Base-by-base conservation (phyloP, 1,284 basidiomycete genomes). In the Apiotrichum gamsii region DNA sequence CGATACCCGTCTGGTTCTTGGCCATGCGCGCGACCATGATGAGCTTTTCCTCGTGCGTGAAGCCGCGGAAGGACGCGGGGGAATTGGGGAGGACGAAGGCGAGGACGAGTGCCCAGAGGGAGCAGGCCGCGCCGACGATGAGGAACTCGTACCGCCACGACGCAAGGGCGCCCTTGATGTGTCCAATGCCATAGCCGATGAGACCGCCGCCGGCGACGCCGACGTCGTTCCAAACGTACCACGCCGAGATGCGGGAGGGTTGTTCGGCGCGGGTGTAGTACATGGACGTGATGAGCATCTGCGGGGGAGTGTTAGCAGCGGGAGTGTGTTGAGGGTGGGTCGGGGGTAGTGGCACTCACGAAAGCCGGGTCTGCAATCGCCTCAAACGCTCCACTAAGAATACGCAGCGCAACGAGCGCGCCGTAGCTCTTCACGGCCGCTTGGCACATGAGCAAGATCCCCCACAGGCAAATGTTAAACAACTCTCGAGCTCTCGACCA, bases 391-490 rank as follows among this genome's bases (percentile, higher is more conserved):
- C 76, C 76, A n/a, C 67, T 69, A 4, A 77, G 55, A 3, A 77
- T 61, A n/a, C 76, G 68, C 13, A 77, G 58, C 2, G 73, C 70
- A 2, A 71, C 70, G 2, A 77, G 57, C 15, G 69, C 67, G 2
- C 60, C 70, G 51, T 76, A 78, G 43, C 72, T 75, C 10, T 73
- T 60, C 4, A 66, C 61, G 5, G 62, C 75, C 0, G 76, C 74
- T 61, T 78, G 75, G 28, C 58, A 57, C 62, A 67, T 67, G 43
- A 65, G 34, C 57, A 72, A 32, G 46, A 66, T 64, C 19, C 75
- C 74, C 75, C 75, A 77, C 47, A 76, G 57, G 56, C 73, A 72
- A 51, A 77, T 76, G 57, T 76, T 76, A 54, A 70, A 56, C n/a
- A n/a, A n/a, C n/a, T n/a, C n/a, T n/a, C n/a, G n/a, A n/a, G n/a